phyloP scores from a whole-genome alignment of 306 rosid genomes.

The Cicer judaicum region DNA sequence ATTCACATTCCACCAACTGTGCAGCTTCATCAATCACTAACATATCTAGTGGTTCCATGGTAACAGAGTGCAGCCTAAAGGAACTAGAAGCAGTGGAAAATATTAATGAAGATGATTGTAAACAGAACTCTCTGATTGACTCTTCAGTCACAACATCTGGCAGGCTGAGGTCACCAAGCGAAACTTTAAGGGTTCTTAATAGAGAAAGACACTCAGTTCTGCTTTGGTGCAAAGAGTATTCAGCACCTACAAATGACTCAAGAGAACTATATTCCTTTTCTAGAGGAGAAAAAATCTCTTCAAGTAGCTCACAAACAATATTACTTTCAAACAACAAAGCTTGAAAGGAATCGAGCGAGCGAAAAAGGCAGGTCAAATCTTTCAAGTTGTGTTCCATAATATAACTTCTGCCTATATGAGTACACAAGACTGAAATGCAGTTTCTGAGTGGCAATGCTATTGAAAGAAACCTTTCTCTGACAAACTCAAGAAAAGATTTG shows the following conservation, averaged over 20 bases:
- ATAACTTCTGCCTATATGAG: slow-evolving; percentile 60
- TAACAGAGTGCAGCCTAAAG: slow-evolving; percentile 53
- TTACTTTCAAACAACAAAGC: slow-evolving; percentile 46
- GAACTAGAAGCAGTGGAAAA: slow-evolving; percentile 80
- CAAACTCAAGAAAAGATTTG: slow-evolving; percentile 63
- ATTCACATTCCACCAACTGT: slow-evolving; percentile 79
- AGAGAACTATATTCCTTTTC: slow-evolving; percentile 31
- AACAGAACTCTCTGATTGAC: slow-evolving; percentile 56
- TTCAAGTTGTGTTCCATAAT: slow-evolving; percentile 46
- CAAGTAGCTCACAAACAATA: slow-evolving; percentile 47
- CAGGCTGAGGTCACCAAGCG: slow-evolving; percentile 54
- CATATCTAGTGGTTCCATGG: slow-evolving; percentile 52
- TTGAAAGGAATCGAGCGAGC: slow-evolving; percentile 52
- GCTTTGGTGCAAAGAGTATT: slow-evolving; percentile 33
- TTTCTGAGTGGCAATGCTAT: slow-evolving; percentile 44
- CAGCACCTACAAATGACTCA: slow-evolving; percentile 6
- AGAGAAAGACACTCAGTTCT: slow-evolving; percentile 56
- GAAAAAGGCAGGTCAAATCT: slow-evolving; percentile 44
- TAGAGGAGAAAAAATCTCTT: slow-evolving; percentile 50
- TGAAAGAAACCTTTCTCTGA: slow-evolving; percentile 53
- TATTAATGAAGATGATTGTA: slow-evolving; percentile 62
- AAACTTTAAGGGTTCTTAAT: slow-evolving; percentile 50
- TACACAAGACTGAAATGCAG: slow-evolving; percentile 55
- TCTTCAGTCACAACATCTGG: slow-evolving; percentile 45
- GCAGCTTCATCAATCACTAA: slow-evolving; percentile 88